These are phyloP conservation scores for Ophiostoma triangulosporum DNA, from an alignment of 2,329 filamentous ascomycete genomes.

Conservation along the genomic window DNA sequence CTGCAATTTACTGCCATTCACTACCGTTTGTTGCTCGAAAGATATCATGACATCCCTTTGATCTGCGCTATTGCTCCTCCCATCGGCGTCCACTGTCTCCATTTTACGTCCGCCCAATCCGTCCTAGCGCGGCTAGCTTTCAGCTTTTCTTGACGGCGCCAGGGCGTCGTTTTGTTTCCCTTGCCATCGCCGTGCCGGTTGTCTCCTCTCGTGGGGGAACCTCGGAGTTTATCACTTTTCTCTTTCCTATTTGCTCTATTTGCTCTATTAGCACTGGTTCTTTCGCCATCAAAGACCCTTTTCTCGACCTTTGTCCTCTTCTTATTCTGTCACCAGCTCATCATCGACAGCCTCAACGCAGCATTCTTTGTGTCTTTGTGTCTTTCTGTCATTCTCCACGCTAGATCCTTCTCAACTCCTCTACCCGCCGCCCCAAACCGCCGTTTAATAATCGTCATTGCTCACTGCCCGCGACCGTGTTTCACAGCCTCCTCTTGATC, in stretches of 20 bases:
- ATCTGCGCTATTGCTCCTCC: not conserved
- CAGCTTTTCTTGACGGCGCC: conserved; percentile 5
- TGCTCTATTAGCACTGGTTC: not conserved
- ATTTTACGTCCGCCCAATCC: conserved; percentile 1
- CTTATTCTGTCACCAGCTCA: not conserved
- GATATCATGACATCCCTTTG: too few species aligned
- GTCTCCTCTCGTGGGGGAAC: conserved; percentile 1
- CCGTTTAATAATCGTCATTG: not conserved
- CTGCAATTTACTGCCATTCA: not conserved
- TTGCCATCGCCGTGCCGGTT: conserved; percentile 2
- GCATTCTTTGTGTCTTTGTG: not conserved
- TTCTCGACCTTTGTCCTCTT: not conserved
- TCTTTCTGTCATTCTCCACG: not conserved
- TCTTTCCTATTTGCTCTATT: not conserved
- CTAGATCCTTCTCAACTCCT: not conserved
- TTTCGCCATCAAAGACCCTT: not conserved
- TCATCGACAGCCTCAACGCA: not conserved
- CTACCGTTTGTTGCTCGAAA: not conserved
- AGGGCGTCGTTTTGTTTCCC: not conserved
- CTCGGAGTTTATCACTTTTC: not conserved
- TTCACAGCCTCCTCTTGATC: not conserved
- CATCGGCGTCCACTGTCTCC: not conserved
- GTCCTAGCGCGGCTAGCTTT: conserved; percentile 7
- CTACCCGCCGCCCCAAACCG: not conserved
- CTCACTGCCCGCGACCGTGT: not conserved